A percentile compares a stretch with the other conserved stretches of the same genome.
Conservation (phyloP, 2,329 filamentous ascomycete genomes). For the Penicillium occitanis region DNA sequence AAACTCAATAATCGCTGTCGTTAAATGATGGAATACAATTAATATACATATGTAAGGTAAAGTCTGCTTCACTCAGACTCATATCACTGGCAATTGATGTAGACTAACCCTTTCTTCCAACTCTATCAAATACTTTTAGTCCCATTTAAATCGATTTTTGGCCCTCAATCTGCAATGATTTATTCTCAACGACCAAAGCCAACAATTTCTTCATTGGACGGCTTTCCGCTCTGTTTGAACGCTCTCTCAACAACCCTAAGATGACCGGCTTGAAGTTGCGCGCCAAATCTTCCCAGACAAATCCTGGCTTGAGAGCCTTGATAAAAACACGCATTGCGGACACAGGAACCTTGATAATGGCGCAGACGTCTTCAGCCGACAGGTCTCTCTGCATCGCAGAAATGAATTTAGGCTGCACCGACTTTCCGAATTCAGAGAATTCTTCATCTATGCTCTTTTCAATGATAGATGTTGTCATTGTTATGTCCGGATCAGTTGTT, state of each 20-base stretch:
- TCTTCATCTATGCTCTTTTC: neutral
- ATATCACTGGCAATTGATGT: neutral
- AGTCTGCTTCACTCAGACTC: neutral
- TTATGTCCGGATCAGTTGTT: neutral
- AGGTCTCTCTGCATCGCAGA: neutral
- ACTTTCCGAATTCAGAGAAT: neutral
- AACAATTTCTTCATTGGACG: conserved; percentile 11
- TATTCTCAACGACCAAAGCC: neutral
- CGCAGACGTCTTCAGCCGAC: neutral
- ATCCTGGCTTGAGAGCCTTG: neutral
- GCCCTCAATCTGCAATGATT: neutral
- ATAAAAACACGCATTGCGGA: neutral
- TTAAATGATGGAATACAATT: neutral
- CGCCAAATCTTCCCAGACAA: conserved; percentile 10
- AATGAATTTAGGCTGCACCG: neutral
- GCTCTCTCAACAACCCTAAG: conserved; percentile 11
- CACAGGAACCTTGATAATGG: neutral
- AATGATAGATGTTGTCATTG: neutral
- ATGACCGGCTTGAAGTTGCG: conserved; percentile 16
- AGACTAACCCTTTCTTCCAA: neutral
- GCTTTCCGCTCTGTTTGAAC: conserved; percentile 14
- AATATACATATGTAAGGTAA: neutral
- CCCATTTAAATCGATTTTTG: neutral
- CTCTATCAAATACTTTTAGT: neutral
- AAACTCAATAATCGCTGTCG: neutral